Conservation (phyloP, 108 stramenopile species). For the Cyclotella baltica region DNA sequence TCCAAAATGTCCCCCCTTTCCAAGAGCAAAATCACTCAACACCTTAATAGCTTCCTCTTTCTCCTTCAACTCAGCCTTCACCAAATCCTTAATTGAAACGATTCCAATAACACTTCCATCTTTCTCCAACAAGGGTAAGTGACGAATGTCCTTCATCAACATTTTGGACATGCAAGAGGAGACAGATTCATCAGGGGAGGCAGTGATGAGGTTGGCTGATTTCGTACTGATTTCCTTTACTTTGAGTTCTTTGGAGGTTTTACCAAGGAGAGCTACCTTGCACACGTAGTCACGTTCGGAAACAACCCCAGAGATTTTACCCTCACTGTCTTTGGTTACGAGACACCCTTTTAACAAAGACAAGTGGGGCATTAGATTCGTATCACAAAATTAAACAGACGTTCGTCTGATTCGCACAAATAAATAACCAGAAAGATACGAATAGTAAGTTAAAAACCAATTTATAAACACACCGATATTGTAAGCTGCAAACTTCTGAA, state of each 20-base stretch:
- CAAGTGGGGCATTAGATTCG: background rate
- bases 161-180: constrained; percentile 74
- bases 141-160: constrained; percentile 76
- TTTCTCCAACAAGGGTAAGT: constrained; percentile 68
- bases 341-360: constrained; percentile 31
- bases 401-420: background rate
- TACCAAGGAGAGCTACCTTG: constrained; percentile 73
- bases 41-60: constrained; percentile 53
- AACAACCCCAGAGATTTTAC: constrained; percentile 67
- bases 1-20: constrained; percentile 59
- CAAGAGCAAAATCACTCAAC: constrained; percentile 58
- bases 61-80: constrained; percentile 57
- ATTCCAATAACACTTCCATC: constrained; percentile 57
- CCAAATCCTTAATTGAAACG: constrained; percentile 60
- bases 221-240: constrained; percentile 73
- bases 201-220: constrained; percentile 65
- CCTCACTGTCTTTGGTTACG: constrained; percentile 59
- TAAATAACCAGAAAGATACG: no score
- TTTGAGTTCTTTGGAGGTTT: constrained; percentile 60
- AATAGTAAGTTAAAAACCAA: background rate
- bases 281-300: constrained; percentile 77
- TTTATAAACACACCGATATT: constrained; percentile 57
- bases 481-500: constrained; percentile 92
- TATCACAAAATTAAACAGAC: background rate
- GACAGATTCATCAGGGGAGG: constrained; percentile 64